Conservation (phyloP, 768 basidiomycete genomes). For the Auricularia sp. region DNA sequence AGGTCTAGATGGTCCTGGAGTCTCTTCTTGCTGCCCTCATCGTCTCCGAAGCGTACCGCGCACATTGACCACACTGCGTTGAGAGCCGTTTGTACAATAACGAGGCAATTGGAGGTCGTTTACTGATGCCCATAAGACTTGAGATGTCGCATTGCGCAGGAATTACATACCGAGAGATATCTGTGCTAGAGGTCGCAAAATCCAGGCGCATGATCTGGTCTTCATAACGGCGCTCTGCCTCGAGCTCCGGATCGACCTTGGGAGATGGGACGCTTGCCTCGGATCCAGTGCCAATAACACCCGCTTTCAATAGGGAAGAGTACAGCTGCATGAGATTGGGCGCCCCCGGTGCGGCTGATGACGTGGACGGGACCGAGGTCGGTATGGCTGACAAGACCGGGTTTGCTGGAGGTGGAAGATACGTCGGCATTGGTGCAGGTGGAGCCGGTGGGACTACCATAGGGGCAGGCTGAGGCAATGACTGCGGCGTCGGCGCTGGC, state of each 20-base stretch:
- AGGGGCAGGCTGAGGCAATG: too few species aligned
- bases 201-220: conserved; percentile 47
- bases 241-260: conserved; percentile 32
- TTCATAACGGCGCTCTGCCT: conserved; percentile 49
- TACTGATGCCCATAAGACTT: conserved; percentile 26
- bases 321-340: conserved; percentile 11
- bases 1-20: conserved; percentile 89
- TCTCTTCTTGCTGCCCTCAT: conserved; percentile 55
- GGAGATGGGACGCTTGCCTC: conserved; percentile 21
- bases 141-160: neutral
- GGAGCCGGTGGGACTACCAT: too few species aligned
- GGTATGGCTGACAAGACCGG: conserved; percentile 35
- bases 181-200: conserved; percentile 55
- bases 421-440: too few species aligned
- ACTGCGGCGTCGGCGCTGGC: too few species aligned
- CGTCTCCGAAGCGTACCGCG: conserved; percentile 76
- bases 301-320: conserved; percentile 68
- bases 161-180: conserved; percentile 54
- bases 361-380: neutral
- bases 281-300: conserved; percentile 45
- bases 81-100: conserved; percentile 69
- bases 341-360: neutral
- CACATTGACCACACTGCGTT: conserved; percentile 90
- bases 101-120: conserved; percentile 48
- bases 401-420: too few species aligned